Conservation (phyloP, 148 eudicot genomes). For the Euryodendron excelsum region DNA sequence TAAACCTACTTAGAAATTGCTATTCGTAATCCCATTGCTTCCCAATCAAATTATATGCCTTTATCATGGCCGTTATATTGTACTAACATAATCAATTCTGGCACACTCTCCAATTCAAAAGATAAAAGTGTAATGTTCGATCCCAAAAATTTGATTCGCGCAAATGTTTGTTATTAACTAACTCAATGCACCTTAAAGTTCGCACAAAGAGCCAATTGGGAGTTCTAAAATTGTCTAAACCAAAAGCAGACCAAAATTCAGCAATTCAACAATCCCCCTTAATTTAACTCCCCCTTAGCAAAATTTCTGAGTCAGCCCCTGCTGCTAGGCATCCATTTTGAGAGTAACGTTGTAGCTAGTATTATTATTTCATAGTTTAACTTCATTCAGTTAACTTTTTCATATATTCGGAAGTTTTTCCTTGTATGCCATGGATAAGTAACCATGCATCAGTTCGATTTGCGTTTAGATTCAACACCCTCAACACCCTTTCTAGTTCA, state of each 20-base stretch:
- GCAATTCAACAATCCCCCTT: neutral
- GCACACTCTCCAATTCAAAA: neutral
- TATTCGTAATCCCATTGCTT: neutral
- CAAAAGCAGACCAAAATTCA: neutral
- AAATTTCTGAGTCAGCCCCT: too few species aligned
- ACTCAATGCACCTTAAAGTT: neutral
- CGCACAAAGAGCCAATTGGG: neutral
- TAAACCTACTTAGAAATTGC: neutral
- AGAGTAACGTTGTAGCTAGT: too few species aligned
- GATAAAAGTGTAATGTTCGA: neutral
- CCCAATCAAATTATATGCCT: neutral
- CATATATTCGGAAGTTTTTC: too few species aligned
- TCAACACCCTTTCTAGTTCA: too few species aligned
- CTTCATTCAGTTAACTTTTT: too few species aligned
- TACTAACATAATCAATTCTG: neutral
- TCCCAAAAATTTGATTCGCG: neutral
- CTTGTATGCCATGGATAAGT: too few species aligned
- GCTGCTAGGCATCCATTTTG: too few species aligned
- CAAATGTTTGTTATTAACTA: neutral
- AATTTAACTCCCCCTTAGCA: too few species aligned
- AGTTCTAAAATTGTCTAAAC: neutral
- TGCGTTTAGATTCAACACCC: too few species aligned
- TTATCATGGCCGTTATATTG: neutral
- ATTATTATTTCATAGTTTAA: too few species aligned
- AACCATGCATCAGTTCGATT: too few species aligned